Base-by-base conservation (phyloP, 495 filamentous ascomycete species). In the Xylaria cubensis region DNA sequence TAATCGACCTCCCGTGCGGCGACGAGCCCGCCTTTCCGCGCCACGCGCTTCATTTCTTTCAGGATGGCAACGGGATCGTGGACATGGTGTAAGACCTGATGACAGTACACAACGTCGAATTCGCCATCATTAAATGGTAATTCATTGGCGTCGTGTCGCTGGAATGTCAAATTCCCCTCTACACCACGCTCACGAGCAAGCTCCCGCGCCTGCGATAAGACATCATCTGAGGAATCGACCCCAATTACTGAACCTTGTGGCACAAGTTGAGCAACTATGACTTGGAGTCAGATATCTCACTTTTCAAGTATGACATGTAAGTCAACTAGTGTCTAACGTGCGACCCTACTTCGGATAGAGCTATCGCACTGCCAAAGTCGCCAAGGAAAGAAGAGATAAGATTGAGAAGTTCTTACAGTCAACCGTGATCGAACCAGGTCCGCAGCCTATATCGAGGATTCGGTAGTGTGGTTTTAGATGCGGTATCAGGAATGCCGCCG, bases 371-470 rank as follows among this genome's bases (percentile, higher is more conserved):
- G 3, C 9, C 9, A 46, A 34, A 34, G 2, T 26, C 3, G 7
- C 44, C 1, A 21, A 5, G 17, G 39, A 10, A 29, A 34, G 15
- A 50, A 34, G 48, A 39, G 7, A 42, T 4, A 67, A 44, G 21
- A 24, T 3, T 0, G 7, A 56, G 13, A 42, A 36, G 41, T 17
- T 41, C 65, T 56, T 51, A 21, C 89, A 72, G 62, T 87, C 87
- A 2, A 84, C 72, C 6, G 86, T 89, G 58, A 91, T 89, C 9
- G 84, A 86, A 34, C 87, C 88, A 0, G 86, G 86, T 10, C 87
- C 88, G 73, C 87, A 89, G 34, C 88, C 88, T 34, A 90, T 78
- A 66, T 89, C 88, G 24, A 90, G 84, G 63, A 90, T 86, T n/a
- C 79, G 80, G 77, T 85, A 81, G 51, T 79, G 62, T 6, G 87